Conservation (phyloP, 2,329 filamentous ascomycete species). For the Penicillium freii region DNA sequence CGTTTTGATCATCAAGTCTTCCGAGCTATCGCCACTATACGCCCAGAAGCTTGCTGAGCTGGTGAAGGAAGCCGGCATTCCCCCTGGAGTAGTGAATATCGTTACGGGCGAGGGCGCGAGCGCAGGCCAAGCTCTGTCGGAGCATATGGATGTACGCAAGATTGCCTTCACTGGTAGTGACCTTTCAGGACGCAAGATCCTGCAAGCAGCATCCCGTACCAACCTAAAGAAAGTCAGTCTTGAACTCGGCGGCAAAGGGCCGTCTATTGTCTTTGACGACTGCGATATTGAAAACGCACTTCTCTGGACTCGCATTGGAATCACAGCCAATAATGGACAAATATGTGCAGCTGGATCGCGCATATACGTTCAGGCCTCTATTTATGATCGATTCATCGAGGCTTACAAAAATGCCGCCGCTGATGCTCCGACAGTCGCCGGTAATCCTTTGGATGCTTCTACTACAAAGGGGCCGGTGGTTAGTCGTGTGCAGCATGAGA, state of each 20-base stretch:
- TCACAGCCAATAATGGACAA: conserved; percentile 35
- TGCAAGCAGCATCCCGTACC: conserved; percentile 28
- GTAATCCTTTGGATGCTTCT: conserved; percentile 20
- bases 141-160: conserved; percentile 33
- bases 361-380: conserved; percentile 34
- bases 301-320: conserved; percentile 30
- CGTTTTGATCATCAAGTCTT: conserved; percentile 67
- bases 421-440: conserved; percentile 44
- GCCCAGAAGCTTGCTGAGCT: conserved; percentile 50
- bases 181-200: conserved; percentile 29
- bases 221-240: conserved; percentile 38
- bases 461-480: conserved; percentile 28
- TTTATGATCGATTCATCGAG: conserved; percentile 33
- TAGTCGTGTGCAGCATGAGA: conserved; percentile 21
- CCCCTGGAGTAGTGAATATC: conserved; percentile 57
- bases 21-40: conserved; percentile 57
- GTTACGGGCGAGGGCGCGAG: conserved; percentile 63
- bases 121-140: conserved; percentile 39
- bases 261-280: conserved; percentile 37
- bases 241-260: conserved; percentile 38
- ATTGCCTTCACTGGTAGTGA: conserved; percentile 37
- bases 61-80: conserved; percentile 53
- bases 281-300: conserved; percentile 34
- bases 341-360: conserved; percentile 34
- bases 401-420: conserved; percentile 50